Evolutionary conservation across 108 stramenopile genomes (phyloP), one percentile per base, ranked within the genome.

Genomic region (Stephanodiscus triporus): DNA sequence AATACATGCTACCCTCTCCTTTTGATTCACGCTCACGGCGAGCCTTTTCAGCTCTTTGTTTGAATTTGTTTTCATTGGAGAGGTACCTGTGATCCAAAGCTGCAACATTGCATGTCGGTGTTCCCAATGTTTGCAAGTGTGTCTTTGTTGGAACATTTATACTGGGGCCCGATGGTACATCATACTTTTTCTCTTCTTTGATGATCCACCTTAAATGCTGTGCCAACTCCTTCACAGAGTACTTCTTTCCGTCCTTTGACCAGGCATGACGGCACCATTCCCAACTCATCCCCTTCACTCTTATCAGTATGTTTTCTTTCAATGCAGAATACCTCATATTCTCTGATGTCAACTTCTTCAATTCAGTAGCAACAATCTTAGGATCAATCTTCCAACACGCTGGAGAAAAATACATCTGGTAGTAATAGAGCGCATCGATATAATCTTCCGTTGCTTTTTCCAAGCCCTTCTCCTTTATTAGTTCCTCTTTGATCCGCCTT

Each of bases 291-390:
- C 72, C 72, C 36, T 42, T 73, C 16, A 65, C 63, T 43, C 63
- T 37, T n/a, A 73, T 73, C 22, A 24, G 22, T 56, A 73, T 65
- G 59, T 73, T 73, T n/a, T 73, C 63, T 51, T 65, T 73, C 38
- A 73, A 38, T 8, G 72, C 72, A 49, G 16, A 20, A 26, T 40
- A 24, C 72, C 61, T 63, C 6, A 63, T 48, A 17, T 34, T 16
- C 9, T 65, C 40, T 5, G 53, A 66, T 73, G 30, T 50, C 48
- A 73, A 24, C 26, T 26, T 73, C 22, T n/a, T 37, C 72, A 73
- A 57, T 27, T 64, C 49, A 19, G 37, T 54, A 10, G 51, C 23
- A n/a, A 73, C 72, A 50, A 37, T 24, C 24, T 26, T 66, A 17
- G 48, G 53, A 19, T 54, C 38, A 9, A 38, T 50, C 43, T 73